A percentile compares a stretch with the other conserved stretches of the same genome.
These are phyloP conservation scores for Turritis glabra DNA, from an alignment of 345 rosid species.

Conservation along the genomic window DNA sequence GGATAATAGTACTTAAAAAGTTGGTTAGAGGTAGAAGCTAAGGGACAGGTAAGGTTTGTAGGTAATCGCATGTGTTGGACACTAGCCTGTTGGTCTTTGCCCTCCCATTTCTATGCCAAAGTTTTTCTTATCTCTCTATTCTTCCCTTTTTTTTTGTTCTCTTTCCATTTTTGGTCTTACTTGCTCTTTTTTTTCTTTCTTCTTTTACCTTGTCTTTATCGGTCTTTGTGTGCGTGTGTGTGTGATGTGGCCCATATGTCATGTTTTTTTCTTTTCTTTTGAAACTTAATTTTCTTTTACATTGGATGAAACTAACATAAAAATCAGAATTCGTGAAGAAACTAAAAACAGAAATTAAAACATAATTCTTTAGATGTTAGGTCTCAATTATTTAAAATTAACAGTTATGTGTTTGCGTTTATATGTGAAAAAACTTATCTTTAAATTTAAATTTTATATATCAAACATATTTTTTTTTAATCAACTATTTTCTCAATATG, in stretches of 20 bases:
- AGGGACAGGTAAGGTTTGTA: slow-evolving; percentile 24
- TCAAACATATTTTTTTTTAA: not conserved
- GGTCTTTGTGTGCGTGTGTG: too few species aligned
- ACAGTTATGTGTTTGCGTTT: not conserved
- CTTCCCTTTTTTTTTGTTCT: not conserved
- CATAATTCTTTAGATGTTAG: too few species aligned
- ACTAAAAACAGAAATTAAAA: too few species aligned
- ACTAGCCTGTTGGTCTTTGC: slow-evolving; percentile 28
- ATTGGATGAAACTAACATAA: too few species aligned
- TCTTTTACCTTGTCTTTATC: not conserved
- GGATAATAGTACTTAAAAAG: slow-evolving; percentile 13
- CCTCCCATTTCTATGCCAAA: slow-evolving; percentile 19
- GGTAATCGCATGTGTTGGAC: slow-evolving; percentile 26
- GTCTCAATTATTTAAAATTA: not conserved
- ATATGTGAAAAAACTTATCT: not conserved
- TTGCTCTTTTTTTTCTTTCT: not conserved
- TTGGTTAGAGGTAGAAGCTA: slow-evolving; percentile 20
- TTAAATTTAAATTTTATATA: not conserved
- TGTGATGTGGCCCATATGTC: too few species aligned
- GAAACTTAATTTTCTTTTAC: too few species aligned
- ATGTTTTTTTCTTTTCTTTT: too few species aligned
- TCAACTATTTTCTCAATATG: not conserved
- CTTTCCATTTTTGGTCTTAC: slow-evolving; percentile 1
- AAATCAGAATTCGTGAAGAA: too few species aligned
- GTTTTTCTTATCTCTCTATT: not conserved